These are phyloP conservation scores for Hyaloscypha variabilis DNA, from an alignment of 495 filamentous ascomycete genomes.

Conservation along the genomic window DNA sequence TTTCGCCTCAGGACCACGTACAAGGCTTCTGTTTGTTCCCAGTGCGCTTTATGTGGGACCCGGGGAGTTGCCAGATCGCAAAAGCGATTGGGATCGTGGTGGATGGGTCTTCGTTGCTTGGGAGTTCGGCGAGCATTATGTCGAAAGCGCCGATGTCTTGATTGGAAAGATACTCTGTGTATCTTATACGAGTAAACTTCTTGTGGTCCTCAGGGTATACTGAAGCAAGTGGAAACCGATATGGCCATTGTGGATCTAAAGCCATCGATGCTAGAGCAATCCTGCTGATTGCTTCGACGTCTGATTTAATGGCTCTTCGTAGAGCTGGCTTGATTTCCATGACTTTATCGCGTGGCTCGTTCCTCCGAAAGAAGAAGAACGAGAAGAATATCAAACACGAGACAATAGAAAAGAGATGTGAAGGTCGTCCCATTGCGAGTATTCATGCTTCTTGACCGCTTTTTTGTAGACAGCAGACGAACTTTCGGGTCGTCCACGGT, in stretches of 20 bases:
- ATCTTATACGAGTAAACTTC: neutral
- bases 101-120: neutral
- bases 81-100: neutral
- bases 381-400: too few species aligned
- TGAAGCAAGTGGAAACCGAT: neutral
- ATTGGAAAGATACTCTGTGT: neutral
- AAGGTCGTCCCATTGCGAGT: too few species aligned
- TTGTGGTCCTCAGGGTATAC: neutral
- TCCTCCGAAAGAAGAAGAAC: too few species aligned
- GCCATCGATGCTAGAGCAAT: too few species aligned
- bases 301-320: too few species aligned
- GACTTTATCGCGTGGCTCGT: too few species aligned
- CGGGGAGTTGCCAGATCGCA: neutral
- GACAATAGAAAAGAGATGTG: too few species aligned
- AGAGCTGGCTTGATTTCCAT: too few species aligned
- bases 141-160: neutral
- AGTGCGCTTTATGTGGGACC: neutral
- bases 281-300: too few species aligned
- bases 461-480: too few species aligned
- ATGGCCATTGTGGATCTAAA: neutral
- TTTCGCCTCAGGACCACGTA: neutral
- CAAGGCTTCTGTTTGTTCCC: neutral
- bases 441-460: too few species aligned
- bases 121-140: neutral
- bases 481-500: too few species aligned